Conservation (phyloP, 371 early-diverging fungal species). For the Circinella umbellata region DNA sequence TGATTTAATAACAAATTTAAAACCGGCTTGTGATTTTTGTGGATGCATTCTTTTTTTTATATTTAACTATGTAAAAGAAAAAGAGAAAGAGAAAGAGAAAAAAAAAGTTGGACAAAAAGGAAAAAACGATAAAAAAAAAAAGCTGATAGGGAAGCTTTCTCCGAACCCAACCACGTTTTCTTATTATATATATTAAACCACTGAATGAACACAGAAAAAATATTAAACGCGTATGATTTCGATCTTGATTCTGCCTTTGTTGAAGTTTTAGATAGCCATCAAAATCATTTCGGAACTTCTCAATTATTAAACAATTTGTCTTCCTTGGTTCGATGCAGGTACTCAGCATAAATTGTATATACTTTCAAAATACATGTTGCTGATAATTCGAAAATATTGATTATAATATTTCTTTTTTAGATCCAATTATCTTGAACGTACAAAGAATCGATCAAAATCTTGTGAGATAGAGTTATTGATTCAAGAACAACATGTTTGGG, state of each 20-base stretch:
- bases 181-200: too few species aligned
- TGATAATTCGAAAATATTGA: background rate
- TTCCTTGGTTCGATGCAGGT: slow-evolving; percentile 1
- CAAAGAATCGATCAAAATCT: slow-evolving; percentile 4
- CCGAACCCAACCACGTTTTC: too few species aligned
- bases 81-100: background rate
- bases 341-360: background rate
- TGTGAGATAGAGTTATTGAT: background rate
- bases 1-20: slow-evolving; percentile 50
- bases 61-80: too few species aligned
- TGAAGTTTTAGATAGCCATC: background rate
- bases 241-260: background rate
- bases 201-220: background rate
- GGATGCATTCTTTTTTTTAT: slow-evolving; percentile 30
- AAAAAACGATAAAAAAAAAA: too few species aligned
- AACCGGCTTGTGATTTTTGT: slow-evolving; percentile 42
- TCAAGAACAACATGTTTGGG: slow-evolving; percentile 3
- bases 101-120: too few species aligned
- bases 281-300: background rate
- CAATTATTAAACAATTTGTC: background rate
- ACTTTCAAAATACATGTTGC: too few species aligned
- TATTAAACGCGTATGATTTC: background rate
- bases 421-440: slow-evolving; percentile 5
- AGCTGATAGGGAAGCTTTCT: too few species aligned
- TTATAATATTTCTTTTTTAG: background rate